phyloP scores from a whole-genome alignment of 345 rosid species.

The Eucalyptus rudis region DNA sequence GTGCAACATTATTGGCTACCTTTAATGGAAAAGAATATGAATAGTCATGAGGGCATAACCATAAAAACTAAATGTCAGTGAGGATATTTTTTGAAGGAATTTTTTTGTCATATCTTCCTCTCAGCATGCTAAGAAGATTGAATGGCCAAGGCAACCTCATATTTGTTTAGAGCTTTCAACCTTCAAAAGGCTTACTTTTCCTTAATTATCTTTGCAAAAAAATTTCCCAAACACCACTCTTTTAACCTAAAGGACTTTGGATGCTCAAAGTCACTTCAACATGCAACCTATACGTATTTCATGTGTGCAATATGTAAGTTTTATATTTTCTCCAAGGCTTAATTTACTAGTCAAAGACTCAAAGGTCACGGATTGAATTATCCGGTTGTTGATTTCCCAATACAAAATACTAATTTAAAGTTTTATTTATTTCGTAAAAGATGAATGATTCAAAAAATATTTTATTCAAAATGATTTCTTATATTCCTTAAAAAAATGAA shows the following conservation, averaged over 20 bases:
- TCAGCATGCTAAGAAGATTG: accelerated
- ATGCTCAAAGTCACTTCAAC: too few relatives aligned
- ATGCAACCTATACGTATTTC: accelerated
- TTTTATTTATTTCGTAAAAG: accelerated
- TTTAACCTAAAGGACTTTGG: too few relatives aligned
- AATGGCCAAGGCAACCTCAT: accelerated
- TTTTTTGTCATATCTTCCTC: too few relatives aligned
- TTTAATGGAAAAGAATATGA: too few relatives aligned
- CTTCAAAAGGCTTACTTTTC: too few relatives aligned
- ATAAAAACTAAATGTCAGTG: too few relatives aligned
- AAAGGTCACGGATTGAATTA: accelerated
- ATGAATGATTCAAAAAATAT: accelerated
- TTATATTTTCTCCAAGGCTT: accelerated
- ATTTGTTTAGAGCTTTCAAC: accelerated
- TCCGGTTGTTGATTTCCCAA: accelerated
- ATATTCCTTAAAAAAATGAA: too few relatives aligned
- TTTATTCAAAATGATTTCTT: too few relatives aligned
- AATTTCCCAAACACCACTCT: accelerated
- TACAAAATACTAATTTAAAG: background rate
- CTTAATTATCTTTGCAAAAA: accelerated
- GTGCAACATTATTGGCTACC: accelerated
- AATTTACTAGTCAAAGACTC: too few relatives aligned
- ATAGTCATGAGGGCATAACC: too few relatives aligned
- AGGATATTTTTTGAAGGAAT: too few relatives aligned
- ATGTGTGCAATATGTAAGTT: too few relatives aligned